These are phyloP conservation scores for Sechiopsis laciniata DNA, from an alignment of 306 rosid species.

Conservation along the genomic window DNA sequence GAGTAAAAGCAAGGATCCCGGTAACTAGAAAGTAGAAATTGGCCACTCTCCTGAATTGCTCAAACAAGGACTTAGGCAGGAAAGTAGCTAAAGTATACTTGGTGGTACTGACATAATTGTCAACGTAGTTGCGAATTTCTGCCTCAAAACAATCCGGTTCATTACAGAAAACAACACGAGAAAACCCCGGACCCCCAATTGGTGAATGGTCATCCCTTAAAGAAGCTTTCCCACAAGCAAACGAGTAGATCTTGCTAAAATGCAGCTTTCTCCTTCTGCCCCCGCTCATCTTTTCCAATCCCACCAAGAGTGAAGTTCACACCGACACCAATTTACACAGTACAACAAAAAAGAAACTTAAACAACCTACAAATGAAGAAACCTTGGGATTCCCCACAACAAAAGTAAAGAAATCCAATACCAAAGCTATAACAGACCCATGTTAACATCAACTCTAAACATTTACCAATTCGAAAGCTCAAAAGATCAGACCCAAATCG, in stretches of 20 bases:
- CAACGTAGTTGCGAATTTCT: conserved; percentile 44
- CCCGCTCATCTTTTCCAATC: conserved; percentile 37
- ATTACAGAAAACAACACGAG: conserved; percentile 69
- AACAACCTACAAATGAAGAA: conserved; percentile 6
- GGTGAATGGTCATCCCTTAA: conserved; percentile 58
- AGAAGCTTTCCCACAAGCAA: conserved; percentile 56
- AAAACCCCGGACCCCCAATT: conserved; percentile 72
- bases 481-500: conserved; percentile 17
- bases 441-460: conserved; percentile 13
- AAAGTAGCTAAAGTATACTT: conserved; percentile 70
- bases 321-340: not conserved
- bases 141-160: conserved; percentile 54
- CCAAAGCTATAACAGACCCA: not conserved
- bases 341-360: conserved; percentile 3
- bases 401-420: not conserved
- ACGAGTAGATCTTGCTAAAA: conserved; percentile 81
- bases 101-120: conserved; percentile 67
- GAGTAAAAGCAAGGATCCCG: conserved; percentile 72
- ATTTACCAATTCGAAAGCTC: conserved; percentile 20
- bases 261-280: conserved; percentile 48
- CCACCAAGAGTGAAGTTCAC: not conserved
- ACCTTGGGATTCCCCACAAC: conserved; percentile 1
- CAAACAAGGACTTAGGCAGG: conserved; percentile 88
- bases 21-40: conserved; percentile 74
- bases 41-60: conserved; percentile 98